Conservation (phyloP, 352 stramenopile genomes). For the Globisporangium polare region DNA sequence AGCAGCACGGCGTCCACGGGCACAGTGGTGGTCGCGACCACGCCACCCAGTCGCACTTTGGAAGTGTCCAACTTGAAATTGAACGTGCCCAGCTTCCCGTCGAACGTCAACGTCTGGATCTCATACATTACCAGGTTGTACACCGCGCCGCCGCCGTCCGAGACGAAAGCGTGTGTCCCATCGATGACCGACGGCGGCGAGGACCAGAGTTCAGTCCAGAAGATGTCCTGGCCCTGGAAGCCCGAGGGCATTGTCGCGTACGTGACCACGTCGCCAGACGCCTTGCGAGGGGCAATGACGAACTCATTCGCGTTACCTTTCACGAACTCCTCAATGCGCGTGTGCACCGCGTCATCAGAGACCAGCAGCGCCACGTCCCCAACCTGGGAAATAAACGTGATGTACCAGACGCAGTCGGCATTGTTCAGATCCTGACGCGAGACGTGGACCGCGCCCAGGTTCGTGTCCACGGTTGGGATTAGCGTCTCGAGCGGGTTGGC, state of each 20-base stretch:
- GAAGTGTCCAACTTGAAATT: slow-evolving; percentile 76
- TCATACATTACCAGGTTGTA: slow-evolving; percentile 92
- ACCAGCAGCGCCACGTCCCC: slow-evolving; percentile 79
- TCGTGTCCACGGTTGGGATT: slow-evolving; percentile 26
- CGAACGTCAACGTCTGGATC: slow-evolving; percentile 86
- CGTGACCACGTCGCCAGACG: slow-evolving; percentile 86
- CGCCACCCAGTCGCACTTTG: slow-evolving; percentile 37
- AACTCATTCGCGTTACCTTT: slow-evolving; percentile 95
- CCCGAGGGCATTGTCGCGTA: slow-evolving; percentile 71
- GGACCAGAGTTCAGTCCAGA: slow-evolving; percentile 95
- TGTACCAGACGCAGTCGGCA: slow-evolving; percentile 61
- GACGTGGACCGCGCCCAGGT: slow-evolving; percentile 54
- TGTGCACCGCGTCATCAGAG: slow-evolving; percentile 35
- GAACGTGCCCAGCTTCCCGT: slow-evolving; percentile 56
- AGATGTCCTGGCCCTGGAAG: slow-evolving; percentile 91
- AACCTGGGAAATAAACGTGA: slow-evolving; percentile 85
- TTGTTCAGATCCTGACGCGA: slow-evolving; percentile 47
- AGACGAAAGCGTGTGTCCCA: slow-evolving; percentile 89
- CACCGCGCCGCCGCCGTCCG: slow-evolving; percentile 85
- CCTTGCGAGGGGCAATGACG: slow-evolving; percentile 91
- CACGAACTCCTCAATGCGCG: slow-evolving; percentile 86
- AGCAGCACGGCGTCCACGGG: slow-evolving; percentile 42
- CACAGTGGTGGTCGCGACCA: slow-evolving; percentile 37
- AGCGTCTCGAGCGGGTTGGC: slow-evolving; percentile 41
- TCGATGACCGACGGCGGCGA: slow-evolving; percentile 72